These are phyloP conservation scores for Xylariales sp. DNA, from an alignment of 2,329 filamentous ascomycete species.

Conservation along the genomic window DNA sequence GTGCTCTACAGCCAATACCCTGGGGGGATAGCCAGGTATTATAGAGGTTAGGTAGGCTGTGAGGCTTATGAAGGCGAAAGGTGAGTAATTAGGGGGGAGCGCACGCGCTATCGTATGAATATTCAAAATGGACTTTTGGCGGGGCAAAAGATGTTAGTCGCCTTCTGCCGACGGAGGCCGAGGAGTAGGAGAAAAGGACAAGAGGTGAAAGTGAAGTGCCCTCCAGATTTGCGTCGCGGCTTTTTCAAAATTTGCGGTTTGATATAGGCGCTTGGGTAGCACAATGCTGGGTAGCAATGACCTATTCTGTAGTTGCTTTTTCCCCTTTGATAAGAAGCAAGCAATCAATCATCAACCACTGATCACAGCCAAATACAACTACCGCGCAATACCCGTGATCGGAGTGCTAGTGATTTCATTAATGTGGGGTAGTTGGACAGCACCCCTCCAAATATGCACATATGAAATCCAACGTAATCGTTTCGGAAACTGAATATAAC, in stretches of 20 bases:
- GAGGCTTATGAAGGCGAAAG: not conserved
- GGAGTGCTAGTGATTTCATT: slow-evolving; percentile 31
- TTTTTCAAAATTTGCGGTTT: not conserved
- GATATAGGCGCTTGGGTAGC: not conserved
- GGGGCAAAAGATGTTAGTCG: slow-evolving; percentile 16
- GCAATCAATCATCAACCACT: not conserved
- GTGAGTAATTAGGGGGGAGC: not conserved
- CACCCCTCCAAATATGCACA: slow-evolving; percentile 12
- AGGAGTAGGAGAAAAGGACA: not conserved
- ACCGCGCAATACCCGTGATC: slow-evolving; percentile 27
- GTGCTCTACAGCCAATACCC: not conserved
- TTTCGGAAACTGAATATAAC: not conserved
- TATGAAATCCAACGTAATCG: no score
- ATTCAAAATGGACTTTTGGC: slow-evolving; percentile 24
- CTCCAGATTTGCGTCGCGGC: not conserved
- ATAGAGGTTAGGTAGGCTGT: not conserved
- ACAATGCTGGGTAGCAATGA: not conserved
- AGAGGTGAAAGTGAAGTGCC: not conserved
- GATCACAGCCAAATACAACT: slow-evolving; percentile 6
- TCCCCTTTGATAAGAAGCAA: not conserved
- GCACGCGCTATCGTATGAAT: slow-evolving; percentile 14
- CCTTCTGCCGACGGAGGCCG: slow-evolving; percentile 2
- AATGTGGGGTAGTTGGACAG: slow-evolving; percentile 22
- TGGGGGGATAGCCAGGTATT: slow-evolving; percentile 5
- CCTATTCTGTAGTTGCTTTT: not conserved